Evolutionary conservation across 148 eudicot species (phyloP), one percentile per base, ranked within the genome.

Genomic region (Limonium bicolor): DNA sequence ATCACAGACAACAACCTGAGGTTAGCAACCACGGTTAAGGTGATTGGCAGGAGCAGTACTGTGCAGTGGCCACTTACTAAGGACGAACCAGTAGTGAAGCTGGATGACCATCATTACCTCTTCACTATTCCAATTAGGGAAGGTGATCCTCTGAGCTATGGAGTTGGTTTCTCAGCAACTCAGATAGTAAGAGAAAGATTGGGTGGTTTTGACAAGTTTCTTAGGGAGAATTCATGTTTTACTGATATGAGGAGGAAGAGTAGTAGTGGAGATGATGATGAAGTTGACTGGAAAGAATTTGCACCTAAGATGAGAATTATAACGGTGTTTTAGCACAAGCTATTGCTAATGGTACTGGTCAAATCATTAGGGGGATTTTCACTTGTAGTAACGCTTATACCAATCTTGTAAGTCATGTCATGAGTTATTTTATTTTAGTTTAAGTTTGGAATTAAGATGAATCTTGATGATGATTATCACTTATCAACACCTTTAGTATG

Each of bases 41-140:
- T 83, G 6, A n/a, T n/a, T n/a, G n/a, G n/a, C n/a, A n/a, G n/a
- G n/a, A 83, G 81, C 0, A 59, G 71, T 6, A 67, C 69, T 51
- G 77, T 83, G 24, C 92, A 83, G 33, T 88, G 96, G 96, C 96
- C 96, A 0, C 58, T 88, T 46, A 88, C 96, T 0, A 88, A 80
- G 52, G 96, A 88, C 48, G 94, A 88, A 46, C 96, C 96, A 0
- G 86, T 83, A 5, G 75, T 88, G 50, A 88, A 88, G 64, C 70
- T 88, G 34, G 86, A 77, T 66, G 65, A 65, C 14, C 47, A 74
- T n/a, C 76, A 83, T 53, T 88, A 83, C 52, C 64, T 88, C 17
- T 83, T 88, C 46, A 79, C 92, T 18, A 28, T 88, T 59, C 86
- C 82, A 2, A 55, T 83, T 52, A 68, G 52, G 35, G 77, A 64